Percentiles rank a stretch among this genome's conserved stretches.
These are phyloP conservation scores for Cryphonectria nitschkei DNA, from an alignment of 2,329 filamentous ascomycete species.

Conservation along the genomic window DNA sequence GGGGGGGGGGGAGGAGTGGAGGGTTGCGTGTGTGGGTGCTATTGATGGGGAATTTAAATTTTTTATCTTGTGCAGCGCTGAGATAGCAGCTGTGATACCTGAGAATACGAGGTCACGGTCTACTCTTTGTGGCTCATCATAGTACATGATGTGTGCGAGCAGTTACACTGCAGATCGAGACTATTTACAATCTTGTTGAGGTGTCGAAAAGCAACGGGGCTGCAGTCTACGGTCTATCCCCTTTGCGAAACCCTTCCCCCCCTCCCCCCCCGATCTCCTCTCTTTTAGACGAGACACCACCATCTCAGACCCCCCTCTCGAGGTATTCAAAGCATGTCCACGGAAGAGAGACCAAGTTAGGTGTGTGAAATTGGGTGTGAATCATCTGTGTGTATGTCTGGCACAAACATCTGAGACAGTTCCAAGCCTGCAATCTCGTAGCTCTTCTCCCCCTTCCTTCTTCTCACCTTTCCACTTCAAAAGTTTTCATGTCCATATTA, in stretches of 20 bases:
- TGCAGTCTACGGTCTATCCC: too few relatives aligned
- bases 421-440: neutral
- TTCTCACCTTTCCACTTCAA: neutral
- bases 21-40: neutral
- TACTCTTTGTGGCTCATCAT: neutral
- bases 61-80: too few relatives aligned
- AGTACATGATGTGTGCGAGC: neutral
- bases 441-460: neutral
- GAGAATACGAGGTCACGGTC: neutral
- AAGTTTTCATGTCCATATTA: too few relatives aligned
- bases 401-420: neutral
- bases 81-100: neutral
- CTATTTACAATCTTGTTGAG: neutral
- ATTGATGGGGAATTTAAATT: neutral
- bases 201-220: too few relatives aligned
- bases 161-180: neutral
- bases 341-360: neutral
- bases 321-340: neutral
- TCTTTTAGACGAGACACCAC: neutral
- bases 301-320: neutral
- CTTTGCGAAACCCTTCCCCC: too few relatives aligned
- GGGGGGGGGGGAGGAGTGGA: too few relatives aligned
- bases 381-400: neutral
- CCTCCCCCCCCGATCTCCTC: too few relatives aligned
- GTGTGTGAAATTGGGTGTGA: neutral